phyloP scores from a whole-genome alignment of 1,284 basidiomycete genomes.

The Lentinula novae-zelandiae region DNA sequence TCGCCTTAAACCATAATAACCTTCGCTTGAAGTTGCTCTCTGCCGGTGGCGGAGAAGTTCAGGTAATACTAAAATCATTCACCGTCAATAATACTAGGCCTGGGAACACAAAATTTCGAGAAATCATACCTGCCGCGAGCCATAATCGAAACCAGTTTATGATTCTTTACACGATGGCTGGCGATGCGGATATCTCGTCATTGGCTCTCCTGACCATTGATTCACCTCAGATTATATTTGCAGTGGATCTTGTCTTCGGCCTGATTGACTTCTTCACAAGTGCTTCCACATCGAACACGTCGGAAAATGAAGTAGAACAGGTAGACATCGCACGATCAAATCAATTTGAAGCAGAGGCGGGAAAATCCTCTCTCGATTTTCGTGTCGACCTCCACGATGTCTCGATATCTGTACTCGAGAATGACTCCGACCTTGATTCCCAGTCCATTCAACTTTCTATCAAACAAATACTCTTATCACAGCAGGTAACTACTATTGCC shows the following conservation, averaged over 20 bases:
- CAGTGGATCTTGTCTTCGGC: slow-evolving; percentile 90
- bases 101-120: slow-evolving; percentile 84
- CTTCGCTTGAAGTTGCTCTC: slow-evolving; percentile 84
- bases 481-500: slow-evolving; percentile 61
- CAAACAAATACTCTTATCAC: slow-evolving; percentile 85
- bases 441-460: slow-evolving; percentile 89
- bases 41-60: slow-evolving; percentile 82
- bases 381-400: slow-evolving; percentile 92
- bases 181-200: slow-evolving; percentile 52
- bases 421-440: slow-evolving; percentile 76
- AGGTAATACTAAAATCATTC: slow-evolving; percentile 86
- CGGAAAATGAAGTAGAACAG: slow-evolving; percentile 14
- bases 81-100: slow-evolving; percentile 88
- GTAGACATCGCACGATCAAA: slow-evolving; percentile 2
- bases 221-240: slow-evolving; percentile 91
- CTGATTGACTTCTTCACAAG: slow-evolving; percentile 84
- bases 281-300: slow-evolving; percentile 40
- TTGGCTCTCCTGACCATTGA: slow-evolving; percentile 88
- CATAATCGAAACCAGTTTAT: slow-evolving; percentile 95
- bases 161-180: slow-evolving; percentile 83
- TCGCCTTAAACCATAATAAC: slow-evolving; percentile 79
- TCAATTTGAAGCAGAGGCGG: slow-evolving; percentile 4
- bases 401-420: slow-evolving; percentile 86
- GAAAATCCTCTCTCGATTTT: slow-evolving; percentile 45
- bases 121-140: slow-evolving; percentile 90